A percentile compares a stretch with the other conserved stretches of the same genome.
phyloP scores from a whole-genome alignment of 2,329 filamentous ascomycete species.

The Venturia pyrina region DNA sequence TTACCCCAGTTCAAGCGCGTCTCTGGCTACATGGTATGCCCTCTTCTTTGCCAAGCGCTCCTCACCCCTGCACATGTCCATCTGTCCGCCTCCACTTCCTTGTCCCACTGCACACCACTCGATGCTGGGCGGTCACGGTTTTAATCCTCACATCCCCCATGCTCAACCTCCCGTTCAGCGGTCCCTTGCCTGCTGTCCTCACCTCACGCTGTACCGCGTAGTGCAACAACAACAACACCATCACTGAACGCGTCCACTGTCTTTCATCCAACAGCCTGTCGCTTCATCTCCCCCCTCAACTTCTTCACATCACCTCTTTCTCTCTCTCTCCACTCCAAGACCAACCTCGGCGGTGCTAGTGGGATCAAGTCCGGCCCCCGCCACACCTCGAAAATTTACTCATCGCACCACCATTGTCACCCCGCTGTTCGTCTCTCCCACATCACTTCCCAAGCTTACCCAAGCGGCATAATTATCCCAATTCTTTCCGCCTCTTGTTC shows the following conservation, averaged over 20 bases:
- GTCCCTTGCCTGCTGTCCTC: conserved; percentile 2
- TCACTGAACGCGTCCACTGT: neutral
- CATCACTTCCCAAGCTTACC: too few species aligned
- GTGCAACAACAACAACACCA: neutral
- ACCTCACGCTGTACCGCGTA: neutral
- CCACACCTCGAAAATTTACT: neutral
- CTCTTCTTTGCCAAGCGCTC: conserved; percentile 21
- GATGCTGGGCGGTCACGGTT: neutral
- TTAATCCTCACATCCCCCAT: conserved; percentile 2
- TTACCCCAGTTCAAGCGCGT: conserved; percentile 26
- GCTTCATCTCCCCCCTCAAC: too few species aligned
- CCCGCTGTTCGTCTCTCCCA: neutral
- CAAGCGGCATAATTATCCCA: neutral
- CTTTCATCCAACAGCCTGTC: neutral
- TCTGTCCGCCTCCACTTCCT: conserved; percentile 11
- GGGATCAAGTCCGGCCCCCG: neutral
- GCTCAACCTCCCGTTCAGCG: conserved; percentile 6
- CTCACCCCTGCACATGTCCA: conserved; percentile 21
- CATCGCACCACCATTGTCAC: neutral
- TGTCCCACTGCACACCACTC: neutral
- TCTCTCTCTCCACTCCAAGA: neutral
- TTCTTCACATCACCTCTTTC: neutral
- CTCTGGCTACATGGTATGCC: conserved; percentile 33
- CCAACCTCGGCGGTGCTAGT: neutral
- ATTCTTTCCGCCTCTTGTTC: neutral